A percentile compares a stretch with the other conserved stretches of the same genome.
phyloP scores from a whole-genome alignment of 441 rosid genomes.

The Gossypium davidsonii region DNA sequence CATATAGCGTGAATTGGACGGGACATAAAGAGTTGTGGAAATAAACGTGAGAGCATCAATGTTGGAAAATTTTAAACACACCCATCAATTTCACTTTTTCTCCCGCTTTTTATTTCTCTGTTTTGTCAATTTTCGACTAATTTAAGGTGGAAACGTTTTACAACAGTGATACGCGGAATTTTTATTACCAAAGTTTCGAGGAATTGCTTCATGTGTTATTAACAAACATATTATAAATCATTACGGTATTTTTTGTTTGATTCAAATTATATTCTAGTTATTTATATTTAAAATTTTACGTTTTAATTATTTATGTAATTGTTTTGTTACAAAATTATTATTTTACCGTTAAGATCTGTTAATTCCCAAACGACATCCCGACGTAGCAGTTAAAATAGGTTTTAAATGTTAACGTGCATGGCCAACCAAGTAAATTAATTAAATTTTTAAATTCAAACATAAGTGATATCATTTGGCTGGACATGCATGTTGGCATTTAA shows the following conservation, averaged over 20 bases:
- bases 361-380: accelerated
- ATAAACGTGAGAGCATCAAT: neutral
- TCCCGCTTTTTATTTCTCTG: neutral
- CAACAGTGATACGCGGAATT: neutral
- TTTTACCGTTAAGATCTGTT: accelerated
- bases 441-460: too few species aligned
- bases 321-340: too few species aligned
- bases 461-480: too few species aligned
- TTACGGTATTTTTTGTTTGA: accelerated
- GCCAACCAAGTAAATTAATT: too few species aligned
- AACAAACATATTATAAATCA: too few species aligned
- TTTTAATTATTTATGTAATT: too few species aligned
- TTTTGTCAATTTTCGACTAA: slow-evolving; percentile 7
- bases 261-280: accelerated
- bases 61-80: slow-evolving; percentile 8
- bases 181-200: too few species aligned
- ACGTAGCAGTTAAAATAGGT: too few species aligned
- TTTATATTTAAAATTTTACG: too few species aligned
- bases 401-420: too few species aligned
- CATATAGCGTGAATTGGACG: slow-evolving; percentile 2
- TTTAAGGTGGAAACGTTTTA: neutral
- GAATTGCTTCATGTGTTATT: too few species aligned
- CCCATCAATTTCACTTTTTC: slow-evolving; percentile 16
- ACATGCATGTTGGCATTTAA: too few species aligned
- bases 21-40: neutral